Conservation (phyloP, 768 basidiomycete genomes). For the Mycena polygramma region DNA sequence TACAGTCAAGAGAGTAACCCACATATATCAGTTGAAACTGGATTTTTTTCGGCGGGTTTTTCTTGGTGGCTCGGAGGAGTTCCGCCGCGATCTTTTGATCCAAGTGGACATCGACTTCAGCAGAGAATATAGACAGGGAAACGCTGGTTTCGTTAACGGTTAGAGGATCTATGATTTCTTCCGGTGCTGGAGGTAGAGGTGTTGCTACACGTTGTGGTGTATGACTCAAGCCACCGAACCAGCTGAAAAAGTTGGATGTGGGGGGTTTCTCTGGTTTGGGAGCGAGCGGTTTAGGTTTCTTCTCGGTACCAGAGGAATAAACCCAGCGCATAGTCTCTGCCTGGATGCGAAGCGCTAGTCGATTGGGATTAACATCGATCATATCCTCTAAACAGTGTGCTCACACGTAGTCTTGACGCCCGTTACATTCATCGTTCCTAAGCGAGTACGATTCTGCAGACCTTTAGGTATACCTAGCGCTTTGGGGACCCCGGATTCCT, state of each 20-base stretch:
- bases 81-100: constrained; percentile 78
- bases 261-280: constrained; percentile 49
- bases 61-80: constrained; percentile 93
- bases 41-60: constrained; percentile 84
- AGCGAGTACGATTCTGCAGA: constrained; percentile 67
- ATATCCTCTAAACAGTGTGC: constrained; percentile 38
- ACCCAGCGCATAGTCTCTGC: constrained; percentile 88
- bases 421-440: constrained; percentile 76
- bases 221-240: constrained; percentile 59
- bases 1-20: constrained; percentile 40
- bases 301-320: constrained; percentile 75
- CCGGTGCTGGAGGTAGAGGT: constrained; percentile 51
- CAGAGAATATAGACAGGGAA: constrained; percentile 73
- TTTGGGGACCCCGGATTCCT: constrained; percentile 67
- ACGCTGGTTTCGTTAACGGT: constrained; percentile 66
- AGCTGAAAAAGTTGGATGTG: constrained; percentile 61
- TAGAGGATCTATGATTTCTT: constrained; percentile 51
- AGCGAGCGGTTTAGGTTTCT: constrained; percentile 60
- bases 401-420: constrained; percentile 74
- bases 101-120: constrained; percentile 72
- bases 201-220: constrained; percentile 53
- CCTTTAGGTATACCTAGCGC: constrained; percentile 66
- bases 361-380: not conserved
- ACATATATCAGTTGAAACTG: constrained; percentile 91
- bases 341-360: constrained; percentile 78